Percentiles rank a stretch among this genome's conserved stretches.
Conservation (phyloP, 441 rosid species). For the Croton setiger region DNA sequence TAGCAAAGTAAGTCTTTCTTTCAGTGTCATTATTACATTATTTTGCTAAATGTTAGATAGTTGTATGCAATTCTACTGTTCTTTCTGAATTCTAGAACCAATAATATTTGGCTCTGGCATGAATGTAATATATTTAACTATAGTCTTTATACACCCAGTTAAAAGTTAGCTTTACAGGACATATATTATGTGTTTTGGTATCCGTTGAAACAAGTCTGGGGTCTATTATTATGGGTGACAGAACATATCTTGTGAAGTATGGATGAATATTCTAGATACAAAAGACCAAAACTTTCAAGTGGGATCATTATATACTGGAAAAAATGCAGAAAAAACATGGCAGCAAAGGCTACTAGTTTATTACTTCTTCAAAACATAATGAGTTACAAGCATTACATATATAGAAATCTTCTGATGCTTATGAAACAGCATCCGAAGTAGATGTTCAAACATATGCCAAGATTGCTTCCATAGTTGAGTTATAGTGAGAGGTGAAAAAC, state of each 20-base stretch:
- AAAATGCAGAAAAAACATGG: neutral
- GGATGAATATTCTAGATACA: neutral
- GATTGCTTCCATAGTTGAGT: neutral
- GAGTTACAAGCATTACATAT: neutral
- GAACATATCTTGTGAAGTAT: neutral
- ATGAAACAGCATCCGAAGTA: neutral
- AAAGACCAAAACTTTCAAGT: neutral
- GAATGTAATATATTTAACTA: neutral
- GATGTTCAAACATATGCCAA: no score
- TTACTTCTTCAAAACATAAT: neutral
- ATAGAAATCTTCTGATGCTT: neutral
- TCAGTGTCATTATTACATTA: constrained; percentile 1
- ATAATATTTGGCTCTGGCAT: neutral
- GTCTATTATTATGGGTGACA: neutral
- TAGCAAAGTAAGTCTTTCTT: constrained; percentile 77
- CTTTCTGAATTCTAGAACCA: neutral
- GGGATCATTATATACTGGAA: neutral
- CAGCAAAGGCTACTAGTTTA: neutral
- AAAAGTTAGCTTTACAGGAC: neutral
- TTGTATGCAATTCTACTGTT: neutral
- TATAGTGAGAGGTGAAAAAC: neutral
- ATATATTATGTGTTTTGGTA: neutral
- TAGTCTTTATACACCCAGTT: neutral
- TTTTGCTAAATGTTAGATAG: constrained; percentile 10
- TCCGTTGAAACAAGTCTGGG: neutral